A percentile compares a stretch with the other conserved stretches of the same genome.
These are phyloP conservation scores for Naegleria gruberi DNA, from an alignment of 208 protist species.

Conservation along the genomic window DNA sequence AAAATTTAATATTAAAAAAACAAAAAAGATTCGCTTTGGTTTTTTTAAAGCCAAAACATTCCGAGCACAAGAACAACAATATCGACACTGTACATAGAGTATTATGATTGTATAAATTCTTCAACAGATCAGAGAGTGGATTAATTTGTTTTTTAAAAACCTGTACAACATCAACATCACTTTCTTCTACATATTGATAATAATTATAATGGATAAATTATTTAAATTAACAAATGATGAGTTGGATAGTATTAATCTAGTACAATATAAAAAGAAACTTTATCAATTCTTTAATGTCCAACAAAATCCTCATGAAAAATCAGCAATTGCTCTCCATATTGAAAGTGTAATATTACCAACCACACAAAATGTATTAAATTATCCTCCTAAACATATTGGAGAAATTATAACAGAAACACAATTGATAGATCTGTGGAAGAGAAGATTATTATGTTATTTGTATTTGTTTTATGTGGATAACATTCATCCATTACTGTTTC, in stretches of 20 bases:
- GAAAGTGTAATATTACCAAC: background rate
- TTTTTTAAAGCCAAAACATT: too few relatives aligned
- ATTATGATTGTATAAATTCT: too few relatives aligned
- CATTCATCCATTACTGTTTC: background rate
- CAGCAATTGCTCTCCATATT: background rate
- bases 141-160: too few relatives aligned
- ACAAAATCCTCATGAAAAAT: background rate
- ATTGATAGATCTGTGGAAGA: background rate
- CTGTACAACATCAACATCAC: too few relatives aligned
- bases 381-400: background rate
- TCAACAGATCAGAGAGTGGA: too few relatives aligned
- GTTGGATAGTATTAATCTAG: background rate
- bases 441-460: background rate
- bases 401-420: background rate
- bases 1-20: too few relatives aligned
- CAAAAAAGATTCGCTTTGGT: too few relatives aligned
- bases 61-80: too few relatives aligned
- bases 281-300: background rate
- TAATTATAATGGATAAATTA: background rate
- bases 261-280: background rate
- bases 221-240: background rate
- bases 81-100: too few relatives aligned
- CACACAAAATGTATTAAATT: background rate
- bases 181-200: too few relatives aligned
- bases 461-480: background rate